phyloP scores from a whole-genome alignment of 495 filamentous ascomycete genomes.

The Hypoxylon fuscum region DNA sequence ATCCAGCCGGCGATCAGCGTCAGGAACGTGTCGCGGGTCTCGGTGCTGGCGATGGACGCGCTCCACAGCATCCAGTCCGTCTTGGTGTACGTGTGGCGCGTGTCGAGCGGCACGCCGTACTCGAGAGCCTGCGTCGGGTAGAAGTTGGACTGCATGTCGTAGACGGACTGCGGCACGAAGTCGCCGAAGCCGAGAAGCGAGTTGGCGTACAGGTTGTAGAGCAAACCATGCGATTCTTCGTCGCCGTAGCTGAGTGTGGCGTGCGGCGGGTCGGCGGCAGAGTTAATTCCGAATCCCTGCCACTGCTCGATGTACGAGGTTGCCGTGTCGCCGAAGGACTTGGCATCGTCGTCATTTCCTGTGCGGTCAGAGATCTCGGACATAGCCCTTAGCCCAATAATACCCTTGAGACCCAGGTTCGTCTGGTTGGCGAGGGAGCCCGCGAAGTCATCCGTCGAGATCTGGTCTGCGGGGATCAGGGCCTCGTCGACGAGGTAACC shows the following conservation, averaged over 20 bases:
- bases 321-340: conserved; percentile 72
- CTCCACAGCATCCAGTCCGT: conserved; percentile 89
- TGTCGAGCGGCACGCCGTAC: conserved; percentile 87
- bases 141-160: conserved; percentile 80
- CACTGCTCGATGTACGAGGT: conserved; percentile 78
- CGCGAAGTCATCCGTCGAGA: conserved; percentile 94
- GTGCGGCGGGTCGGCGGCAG: conserved; percentile 70
- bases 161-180: conserved; percentile 75
- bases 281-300: conserved; percentile 76
- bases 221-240: conserved; percentile 63
- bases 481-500: conserved; percentile 83
- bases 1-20: conserved; percentile 78
- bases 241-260: conserved; percentile 72
- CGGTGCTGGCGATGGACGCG: conserved; percentile 71
- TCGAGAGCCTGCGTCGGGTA: conserved; percentile 76
- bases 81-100: conserved; percentile 85
- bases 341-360: conserved; percentile 66
- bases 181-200: conserved; percentile 72
- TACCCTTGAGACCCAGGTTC: conserved; percentile 92
- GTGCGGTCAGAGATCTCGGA: conserved; percentile 73
- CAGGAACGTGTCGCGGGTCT: conserved; percentile 73
- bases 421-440: conserved; percentile 90
- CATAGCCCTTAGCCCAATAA: conserved; percentile 95
- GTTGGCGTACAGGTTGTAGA: conserved; percentile 91
- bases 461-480: conserved; percentile 82